These are phyloP conservation scores for Talaromyces pinophilus DNA, from an alignment of 2,329 filamentous ascomycete genomes.

Conservation along the genomic window DNA sequence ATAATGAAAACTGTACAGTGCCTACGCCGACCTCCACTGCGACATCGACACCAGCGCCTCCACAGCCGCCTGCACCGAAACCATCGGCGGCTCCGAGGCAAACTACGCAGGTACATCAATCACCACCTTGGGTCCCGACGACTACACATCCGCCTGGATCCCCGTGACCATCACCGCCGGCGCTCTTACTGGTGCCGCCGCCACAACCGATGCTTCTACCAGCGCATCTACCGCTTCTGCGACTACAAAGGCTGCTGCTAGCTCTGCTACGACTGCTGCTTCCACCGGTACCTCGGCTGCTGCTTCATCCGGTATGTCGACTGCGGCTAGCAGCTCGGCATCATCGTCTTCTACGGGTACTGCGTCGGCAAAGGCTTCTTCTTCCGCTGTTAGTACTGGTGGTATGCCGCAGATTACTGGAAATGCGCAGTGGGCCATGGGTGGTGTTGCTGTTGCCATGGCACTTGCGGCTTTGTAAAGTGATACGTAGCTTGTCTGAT, in stretches of 20 bases:
- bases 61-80: slow-evolving; percentile 11
- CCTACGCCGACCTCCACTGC: slow-evolving; percentile 4
- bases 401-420: slow-evolving; percentile 23
- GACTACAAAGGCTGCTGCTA: neutral
- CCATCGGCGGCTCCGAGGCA: slow-evolving; percentile 3
- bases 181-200: neutral
- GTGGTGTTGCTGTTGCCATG: slow-evolving; percentile 23
- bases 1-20: neutral
- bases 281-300: neutral
- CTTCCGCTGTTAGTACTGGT: slow-evolving; percentile 18
- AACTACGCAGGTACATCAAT: slow-evolving; percentile 9
- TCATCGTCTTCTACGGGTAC: slow-evolving; percentile 16
- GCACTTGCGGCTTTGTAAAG: slow-evolving; percentile 22
- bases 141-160: slow-evolving; percentile 6
- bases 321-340: slow-evolving; percentile 12
- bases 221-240: slow-evolving; percentile 6
- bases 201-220: slow-evolving; percentile 8
- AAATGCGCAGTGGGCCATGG: slow-evolving; percentile 22
- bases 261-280: neutral
- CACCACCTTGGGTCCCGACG: neutral
- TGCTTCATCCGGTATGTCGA: neutral
- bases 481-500: neutral
- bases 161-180: slow-evolving; percentile 16
- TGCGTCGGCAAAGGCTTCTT: slow-evolving; percentile 3
- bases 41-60: slow-evolving; percentile 4